Percentiles rank a stretch among this genome's conserved stretches.
Evolutionary conservation across 345 rosid species (phyloP).

Genomic region (Excoecaria agallocha): DNA sequence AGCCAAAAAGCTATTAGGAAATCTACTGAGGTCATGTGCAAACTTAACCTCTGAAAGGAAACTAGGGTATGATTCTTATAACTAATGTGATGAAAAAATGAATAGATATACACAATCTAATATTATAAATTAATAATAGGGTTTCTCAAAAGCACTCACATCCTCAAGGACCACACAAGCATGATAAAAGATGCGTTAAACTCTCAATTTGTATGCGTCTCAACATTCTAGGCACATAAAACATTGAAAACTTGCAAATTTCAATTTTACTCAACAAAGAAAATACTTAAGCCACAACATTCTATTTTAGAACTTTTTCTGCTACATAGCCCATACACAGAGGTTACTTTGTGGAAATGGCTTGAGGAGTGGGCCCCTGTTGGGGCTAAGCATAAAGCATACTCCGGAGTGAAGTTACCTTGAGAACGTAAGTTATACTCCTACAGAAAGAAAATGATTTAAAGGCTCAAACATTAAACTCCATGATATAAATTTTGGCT

Average conservation of each 20-base stretch:
- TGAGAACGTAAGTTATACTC: neutral
- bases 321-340: neutral
- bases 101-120: neutral
- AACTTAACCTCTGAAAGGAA: neutral
- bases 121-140: neutral
- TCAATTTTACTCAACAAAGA: neutral
- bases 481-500: neutral
- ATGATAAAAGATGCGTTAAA: neutral
- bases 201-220: neutral
- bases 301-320: slow-evolving; percentile 1
- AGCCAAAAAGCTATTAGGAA: neutral
- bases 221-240: neutral
- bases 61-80: neutral
- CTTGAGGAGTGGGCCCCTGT: neutral
- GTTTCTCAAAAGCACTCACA: neutral
- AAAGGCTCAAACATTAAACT: neutral
- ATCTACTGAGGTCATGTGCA: neutral
- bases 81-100: neutral
- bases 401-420: neutral
- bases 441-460: neutral
- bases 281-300: neutral
- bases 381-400: neutral
- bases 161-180: neutral
- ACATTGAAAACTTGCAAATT: neutral
- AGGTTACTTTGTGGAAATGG: neutral